phyloP scores from a whole-genome alignment of 495 filamentous ascomycete genomes.

The Penicillium coffeae region DNA sequence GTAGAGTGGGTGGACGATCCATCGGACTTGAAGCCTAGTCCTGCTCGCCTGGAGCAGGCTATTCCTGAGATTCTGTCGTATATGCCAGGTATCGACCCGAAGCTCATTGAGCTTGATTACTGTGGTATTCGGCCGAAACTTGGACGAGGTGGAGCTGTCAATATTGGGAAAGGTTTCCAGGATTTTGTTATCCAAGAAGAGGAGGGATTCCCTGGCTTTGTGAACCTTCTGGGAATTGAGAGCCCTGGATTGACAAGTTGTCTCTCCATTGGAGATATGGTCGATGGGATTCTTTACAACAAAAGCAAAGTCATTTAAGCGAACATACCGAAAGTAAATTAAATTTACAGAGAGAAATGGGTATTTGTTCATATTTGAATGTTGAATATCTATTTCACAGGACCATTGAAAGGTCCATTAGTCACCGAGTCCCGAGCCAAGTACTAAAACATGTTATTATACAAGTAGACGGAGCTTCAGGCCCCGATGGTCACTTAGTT shows the following conservation, averaged over 20 bases:
- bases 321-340: too few species aligned
- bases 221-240: conserved; percentile 92
- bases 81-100: conserved; percentile 65
- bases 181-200: conserved; percentile 86
- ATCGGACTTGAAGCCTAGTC: conserved; percentile 49
- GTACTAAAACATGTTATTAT: too few species aligned
- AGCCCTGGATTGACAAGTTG: conserved; percentile 89
- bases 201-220: conserved; percentile 78
- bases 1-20: conserved; percentile 84
- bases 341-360: background rate
- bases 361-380: too few species aligned
- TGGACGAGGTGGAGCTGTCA: conserved; percentile 52
- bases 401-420: too few species aligned
- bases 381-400: too few species aligned
- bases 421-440: too few species aligned
- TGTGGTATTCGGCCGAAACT: conserved; percentile 89
- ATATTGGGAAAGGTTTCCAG: conserved; percentile 61
- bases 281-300: conserved; percentile 68
- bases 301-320: too few species aligned
- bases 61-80: conserved; percentile 72
- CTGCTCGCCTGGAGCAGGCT: conserved; percentile 60
- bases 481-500: too few species aligned
- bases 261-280: conserved; percentile 84
- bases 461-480: too few species aligned
- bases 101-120: conserved; percentile 75